Conservation (phyloP, 495 filamentous ascomycete species). For the Trichocladium uniseriatum region DNA sequence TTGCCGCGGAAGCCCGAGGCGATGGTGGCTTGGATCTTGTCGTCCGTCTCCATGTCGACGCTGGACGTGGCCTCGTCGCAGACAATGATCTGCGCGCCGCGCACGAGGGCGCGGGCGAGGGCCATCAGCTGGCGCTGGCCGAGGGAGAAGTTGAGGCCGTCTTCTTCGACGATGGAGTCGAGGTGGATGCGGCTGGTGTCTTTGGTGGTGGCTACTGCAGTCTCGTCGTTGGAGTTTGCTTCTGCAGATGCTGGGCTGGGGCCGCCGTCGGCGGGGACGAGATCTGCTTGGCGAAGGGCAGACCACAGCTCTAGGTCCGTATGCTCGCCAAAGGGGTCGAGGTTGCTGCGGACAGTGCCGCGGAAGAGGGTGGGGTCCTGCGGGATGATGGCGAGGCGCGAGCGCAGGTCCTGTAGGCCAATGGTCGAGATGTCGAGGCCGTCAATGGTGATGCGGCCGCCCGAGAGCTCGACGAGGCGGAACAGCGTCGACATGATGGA, state of each 20-base stretch:
- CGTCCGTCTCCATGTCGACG: slow-evolving; percentile 93
- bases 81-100: slow-evolving; percentile 81
- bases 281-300: slow-evolving; percentile 70
- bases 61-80: slow-evolving; percentile 91
- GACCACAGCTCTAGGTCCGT: slow-evolving; percentile 81
- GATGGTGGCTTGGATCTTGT: slow-evolving; percentile 90
- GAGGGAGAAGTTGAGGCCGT: slow-evolving; percentile 92
- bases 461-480: slow-evolving; percentile 75
- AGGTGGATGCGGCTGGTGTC: slow-evolving; percentile 58
- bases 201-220: slow-evolving; percentile 19
- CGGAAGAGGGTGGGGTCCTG: slow-evolving; percentile 94
- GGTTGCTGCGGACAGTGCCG: slow-evolving; percentile 80
- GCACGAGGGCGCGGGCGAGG: slow-evolving; percentile 78
- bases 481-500: slow-evolving; percentile 92
- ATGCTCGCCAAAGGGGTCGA: slow-evolving; percentile 88
- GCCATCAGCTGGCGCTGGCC: slow-evolving; percentile 96
- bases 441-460: slow-evolving; percentile 81
- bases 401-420: slow-evolving; percentile 78
- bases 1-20: slow-evolving; percentile 76
- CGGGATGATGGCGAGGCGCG: slow-evolving; percentile 86
- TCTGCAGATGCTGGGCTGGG: slow-evolving; percentile 15
- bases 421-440: slow-evolving; percentile 79
- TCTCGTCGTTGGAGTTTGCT: slow-evolving; percentile 2
- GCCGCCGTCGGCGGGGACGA: slow-evolving; percentile 48
- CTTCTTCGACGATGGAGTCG: slow-evolving; percentile 80